Conservation (phyloP, 2,329 filamentous ascomycete genomes). For the Didymella exigua region DNA sequence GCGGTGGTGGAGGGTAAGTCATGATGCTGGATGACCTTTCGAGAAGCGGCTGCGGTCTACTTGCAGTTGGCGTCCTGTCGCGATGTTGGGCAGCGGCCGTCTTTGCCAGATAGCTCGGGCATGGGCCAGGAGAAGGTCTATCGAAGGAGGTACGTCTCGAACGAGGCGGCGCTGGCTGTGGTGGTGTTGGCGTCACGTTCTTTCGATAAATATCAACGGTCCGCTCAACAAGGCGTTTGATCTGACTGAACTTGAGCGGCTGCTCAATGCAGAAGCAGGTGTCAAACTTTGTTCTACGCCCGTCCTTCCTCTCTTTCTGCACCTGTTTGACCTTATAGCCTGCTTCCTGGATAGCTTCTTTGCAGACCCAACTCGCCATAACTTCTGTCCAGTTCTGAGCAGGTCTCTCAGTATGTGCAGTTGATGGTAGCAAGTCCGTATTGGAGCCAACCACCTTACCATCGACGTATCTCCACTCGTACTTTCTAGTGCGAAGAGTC, state of each 20-base stretch:
- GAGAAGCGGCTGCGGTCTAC: slow-evolving; percentile 24
- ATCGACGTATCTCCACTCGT: slow-evolving; percentile 47
- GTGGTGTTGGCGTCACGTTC: slow-evolving; percentile 24
- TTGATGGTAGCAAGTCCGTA: slow-evolving; percentile 33
- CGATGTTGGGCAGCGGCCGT: slow-evolving; percentile 23
- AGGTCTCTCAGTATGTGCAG: slow-evolving; percentile 34
- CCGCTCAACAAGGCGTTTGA: slow-evolving; percentile 47
- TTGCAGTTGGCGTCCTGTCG: slow-evolving; percentile 32
- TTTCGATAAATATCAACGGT: slow-evolving; percentile 46
- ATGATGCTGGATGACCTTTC: slow-evolving; percentile 31
- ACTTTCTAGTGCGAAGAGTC: slow-evolving; percentile 39
- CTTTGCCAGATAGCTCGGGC: slow-evolving; percentile 6
- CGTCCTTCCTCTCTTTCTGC: slow-evolving; percentile 41
- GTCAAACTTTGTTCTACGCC: slow-evolving; percentile 42
- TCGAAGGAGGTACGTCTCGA: slow-evolving; percentile 31
- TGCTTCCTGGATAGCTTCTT: slow-evolving; percentile 45
- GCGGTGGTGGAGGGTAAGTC: slow-evolving; percentile 23
- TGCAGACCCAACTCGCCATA: slow-evolving; percentile 47
- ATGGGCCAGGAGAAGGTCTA: slow-evolving; percentile 19
- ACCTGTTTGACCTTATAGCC: slow-evolving; percentile 38
- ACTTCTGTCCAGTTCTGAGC: slow-evolving; percentile 44
- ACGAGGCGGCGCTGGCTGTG: slow-evolving; percentile 21
- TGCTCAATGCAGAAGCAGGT: slow-evolving; percentile 44
- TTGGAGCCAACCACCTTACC: slow-evolving; percentile 39
- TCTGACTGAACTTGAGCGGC: slow-evolving; percentile 43